These are phyloP conservation scores for Eucalyptus polybractea DNA, from an alignment of 345 rosid genomes.

Conservation along the genomic window DNA sequence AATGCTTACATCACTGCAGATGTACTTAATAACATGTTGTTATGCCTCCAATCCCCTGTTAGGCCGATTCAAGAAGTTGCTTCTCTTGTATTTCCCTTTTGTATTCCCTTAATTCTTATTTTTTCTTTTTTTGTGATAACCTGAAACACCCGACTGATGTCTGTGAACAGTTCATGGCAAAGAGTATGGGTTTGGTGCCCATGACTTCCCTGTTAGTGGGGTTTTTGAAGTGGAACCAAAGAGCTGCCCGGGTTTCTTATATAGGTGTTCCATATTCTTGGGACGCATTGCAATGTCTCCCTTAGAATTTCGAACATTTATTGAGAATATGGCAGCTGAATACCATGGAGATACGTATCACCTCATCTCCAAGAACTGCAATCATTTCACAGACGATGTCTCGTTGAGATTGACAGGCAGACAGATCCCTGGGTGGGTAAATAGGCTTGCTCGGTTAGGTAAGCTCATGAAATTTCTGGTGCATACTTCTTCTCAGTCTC, in stretches of 20 bases:
- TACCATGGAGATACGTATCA: constrained; percentile 80
- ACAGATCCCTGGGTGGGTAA: constrained; percentile 66
- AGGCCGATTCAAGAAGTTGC: neutral
- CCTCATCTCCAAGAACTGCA: constrained; percentile 73
- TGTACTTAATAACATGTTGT: neutral
- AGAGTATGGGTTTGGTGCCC: constrained; percentile 82
- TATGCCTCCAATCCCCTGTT: neutral
- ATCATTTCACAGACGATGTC: constrained; percentile 66
- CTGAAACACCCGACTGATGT: neutral
- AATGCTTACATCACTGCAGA: neutral
- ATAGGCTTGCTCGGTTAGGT: constrained; percentile 78
- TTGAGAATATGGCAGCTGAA: constrained; percentile 52
- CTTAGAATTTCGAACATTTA: constrained; percentile 39
- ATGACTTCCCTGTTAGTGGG: constrained; percentile 71
- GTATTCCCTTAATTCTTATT: neutral
- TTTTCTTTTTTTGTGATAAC: neutral
- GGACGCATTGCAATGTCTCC: constrained; percentile 35
- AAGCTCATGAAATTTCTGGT: neutral
- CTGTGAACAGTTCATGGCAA: constrained; percentile 51
- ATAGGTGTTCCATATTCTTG: constrained; percentile 31
- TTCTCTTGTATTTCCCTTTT: neutral
- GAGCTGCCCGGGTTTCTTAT: constrained; percentile 62
- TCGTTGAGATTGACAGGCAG: constrained; percentile 38
- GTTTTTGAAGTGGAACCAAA: constrained; percentile 80
- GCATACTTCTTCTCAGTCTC: neutral